These are phyloP conservation scores for Kwoniella europaea DNA, from an alignment of 768 basidiomycete species.

Conservation along the genomic window DNA sequence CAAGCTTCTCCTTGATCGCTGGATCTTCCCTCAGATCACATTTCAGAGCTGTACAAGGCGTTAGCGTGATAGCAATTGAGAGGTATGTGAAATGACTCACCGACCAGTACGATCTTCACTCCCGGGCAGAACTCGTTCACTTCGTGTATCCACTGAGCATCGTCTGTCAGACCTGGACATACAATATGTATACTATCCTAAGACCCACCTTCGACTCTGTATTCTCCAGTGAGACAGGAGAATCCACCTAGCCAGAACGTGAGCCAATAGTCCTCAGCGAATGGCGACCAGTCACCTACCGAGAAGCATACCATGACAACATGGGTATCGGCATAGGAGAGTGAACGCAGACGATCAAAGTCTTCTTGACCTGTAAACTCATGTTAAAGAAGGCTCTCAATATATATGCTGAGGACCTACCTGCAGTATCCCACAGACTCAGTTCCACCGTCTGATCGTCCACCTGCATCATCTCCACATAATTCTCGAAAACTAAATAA, in stretches of 20 bases:
- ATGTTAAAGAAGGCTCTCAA: conserved; percentile 8
- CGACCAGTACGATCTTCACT: conserved; percentile 91
- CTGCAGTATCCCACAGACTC: conserved; percentile 96
- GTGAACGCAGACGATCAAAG: conserved; percentile 86
- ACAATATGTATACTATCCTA: not conserved
- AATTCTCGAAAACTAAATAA: conserved; percentile 96
- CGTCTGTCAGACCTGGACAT: not conserved
- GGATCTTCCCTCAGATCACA: conserved; percentile 92
- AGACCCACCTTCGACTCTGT: conserved; percentile 80
- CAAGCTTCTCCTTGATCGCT: conserved; percentile 71
- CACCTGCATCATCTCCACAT: conserved; percentile 84
- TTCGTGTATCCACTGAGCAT: conserved; percentile 83
- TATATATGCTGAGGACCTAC: conserved; percentile 61
- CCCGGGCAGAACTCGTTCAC: conserved; percentile 88
- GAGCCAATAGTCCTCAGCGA: not conserved
- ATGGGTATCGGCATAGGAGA: conserved; percentile 97
- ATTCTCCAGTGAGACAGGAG: conserved; percentile 92
- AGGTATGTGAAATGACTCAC: conserved; percentile 62
- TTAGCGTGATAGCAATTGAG: conserved; percentile 1
- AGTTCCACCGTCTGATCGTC: conserved; percentile 88
- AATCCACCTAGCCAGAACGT: conserved; percentile 73
- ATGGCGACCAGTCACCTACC: conserved; percentile 61
- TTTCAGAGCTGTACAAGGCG: conserved; percentile 72
- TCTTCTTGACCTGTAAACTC: conserved; percentile 46
- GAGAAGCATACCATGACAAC: conserved; percentile 97